These are phyloP conservation scores for Myxozyma kluyveri DNA, from an alignment of 805 yeast genomes.

Conservation along the genomic window DNA sequence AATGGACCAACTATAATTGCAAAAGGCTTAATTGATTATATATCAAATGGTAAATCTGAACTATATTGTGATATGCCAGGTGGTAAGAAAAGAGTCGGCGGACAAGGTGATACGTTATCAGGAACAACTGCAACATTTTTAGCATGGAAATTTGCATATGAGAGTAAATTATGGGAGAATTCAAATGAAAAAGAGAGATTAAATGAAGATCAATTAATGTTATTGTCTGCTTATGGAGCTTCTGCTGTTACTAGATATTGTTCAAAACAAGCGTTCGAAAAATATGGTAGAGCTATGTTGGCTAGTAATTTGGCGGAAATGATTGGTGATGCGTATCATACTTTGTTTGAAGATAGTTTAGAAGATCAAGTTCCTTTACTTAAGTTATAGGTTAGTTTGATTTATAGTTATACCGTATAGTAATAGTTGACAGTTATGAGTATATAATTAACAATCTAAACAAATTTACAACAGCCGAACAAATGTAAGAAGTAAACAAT, in stretches of 20 bases:
- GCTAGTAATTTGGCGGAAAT: slow-evolving; percentile 74
- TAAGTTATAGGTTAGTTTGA: too few species aligned
- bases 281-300: slow-evolving; percentile 74
- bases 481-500: too few species aligned
- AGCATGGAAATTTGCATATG: slow-evolving; percentile 74
- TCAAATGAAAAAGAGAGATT: slow-evolving; percentile 37
- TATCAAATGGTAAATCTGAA: slow-evolving; percentile 50
- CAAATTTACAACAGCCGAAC: too few species aligned
- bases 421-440: too few species aligned
- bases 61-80: slow-evolving; percentile 55
- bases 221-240: slow-evolving; percentile 62
- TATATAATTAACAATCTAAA: neutral
- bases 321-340: slow-evolving; percentile 62
- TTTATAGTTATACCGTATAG: too few species aligned
- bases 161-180: slow-evolving; percentile 57
- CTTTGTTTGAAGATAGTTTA: slow-evolving; percentile 39
- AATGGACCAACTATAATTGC: slow-evolving; percentile 63
- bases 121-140: slow-evolving; percentile 81
- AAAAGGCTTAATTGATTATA: slow-evolving; percentile 69
- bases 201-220: slow-evolving; percentile 36
- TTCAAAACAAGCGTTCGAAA: slow-evolving; percentile 59
- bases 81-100: slow-evolving; percentile 81
- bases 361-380: too few species aligned
- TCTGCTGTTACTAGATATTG: slow-evolving; percentile 64
- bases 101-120: slow-evolving; percentile 92